phyloP scores from a whole-genome alignment of 768 basidiomycete species.

The Tubosaeta sp. region DNA sequence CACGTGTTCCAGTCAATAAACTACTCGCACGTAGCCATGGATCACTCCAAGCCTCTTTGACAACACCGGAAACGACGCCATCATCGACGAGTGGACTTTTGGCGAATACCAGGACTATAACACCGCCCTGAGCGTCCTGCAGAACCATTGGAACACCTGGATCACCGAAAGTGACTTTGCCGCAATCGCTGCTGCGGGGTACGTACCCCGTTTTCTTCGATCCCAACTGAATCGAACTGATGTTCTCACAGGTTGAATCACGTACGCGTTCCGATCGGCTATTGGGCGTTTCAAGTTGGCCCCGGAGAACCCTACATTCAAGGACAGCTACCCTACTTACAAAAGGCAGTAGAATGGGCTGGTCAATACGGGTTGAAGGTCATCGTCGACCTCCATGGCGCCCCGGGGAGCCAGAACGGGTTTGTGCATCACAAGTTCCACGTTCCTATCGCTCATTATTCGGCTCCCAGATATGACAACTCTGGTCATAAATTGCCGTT shows the following conservation, averaged over 20 bases:
- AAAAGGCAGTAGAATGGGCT: constrained; percentile 70
- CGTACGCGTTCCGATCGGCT: constrained; percentile 82
- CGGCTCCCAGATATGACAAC: constrained; percentile 63
- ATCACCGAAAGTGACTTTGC: constrained; percentile 80
- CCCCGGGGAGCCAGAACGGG: constrained; percentile 85
- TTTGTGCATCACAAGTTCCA: constrained; percentile 25
- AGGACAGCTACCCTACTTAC: constrained; percentile 69
- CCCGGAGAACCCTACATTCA: constrained; percentile 75
- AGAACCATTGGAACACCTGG: constrained; percentile 77
- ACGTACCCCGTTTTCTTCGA: constrained; percentile 7
- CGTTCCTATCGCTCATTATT: constrained; percentile 3
- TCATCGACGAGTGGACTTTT: constrained; percentile 80
- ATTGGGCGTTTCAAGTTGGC: constrained; percentile 83
- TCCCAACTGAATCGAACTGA: neutral
- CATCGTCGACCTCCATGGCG: constrained; percentile 76
- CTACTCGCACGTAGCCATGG: constrained; percentile 59
- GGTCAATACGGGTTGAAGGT: constrained; percentile 67
- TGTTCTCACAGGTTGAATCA: constrained; percentile 61
- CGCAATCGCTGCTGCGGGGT: constrained; percentile 75
- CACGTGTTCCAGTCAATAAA: constrained; percentile 27
- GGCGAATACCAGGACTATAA: constrained; percentile 52
- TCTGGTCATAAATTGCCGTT: constrained; percentile 61
- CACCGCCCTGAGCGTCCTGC: constrained; percentile 48
- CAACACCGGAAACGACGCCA: constrained; percentile 45
- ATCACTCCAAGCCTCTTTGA: constrained; percentile 74